Conservation (phyloP, 2,329 filamentous ascomycete genomes). For the Apiospora hydei region DNA sequence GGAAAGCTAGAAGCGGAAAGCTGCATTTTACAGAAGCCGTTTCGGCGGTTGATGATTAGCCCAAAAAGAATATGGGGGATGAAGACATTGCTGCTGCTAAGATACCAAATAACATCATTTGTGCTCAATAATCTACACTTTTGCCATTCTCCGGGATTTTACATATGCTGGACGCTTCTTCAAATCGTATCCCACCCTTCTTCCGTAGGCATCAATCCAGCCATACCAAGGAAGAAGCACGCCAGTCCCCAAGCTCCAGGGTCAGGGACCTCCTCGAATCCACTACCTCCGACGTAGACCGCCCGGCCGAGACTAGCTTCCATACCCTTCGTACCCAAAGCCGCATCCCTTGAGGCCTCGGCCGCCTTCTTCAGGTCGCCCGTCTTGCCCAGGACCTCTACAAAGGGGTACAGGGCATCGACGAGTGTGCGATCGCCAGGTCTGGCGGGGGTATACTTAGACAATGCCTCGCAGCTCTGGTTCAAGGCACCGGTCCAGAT, state of each 20-base stretch:
- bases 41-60: slow-evolving; percentile 16
- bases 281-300: slow-evolving; percentile 81
- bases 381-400: slow-evolving; percentile 71
- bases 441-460: slow-evolving; percentile 86
- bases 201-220: slow-evolving; percentile 55
- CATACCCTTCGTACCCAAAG: slow-evolving; percentile 90
- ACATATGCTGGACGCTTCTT: not conserved
- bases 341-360: slow-evolving; percentile 75
- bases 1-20: not conserved
- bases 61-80: slow-evolving; percentile 3
- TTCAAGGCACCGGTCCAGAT: slow-evolving; percentile 71
- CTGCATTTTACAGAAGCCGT: slow-evolving; percentile 12
- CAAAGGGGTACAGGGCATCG: slow-evolving; percentile 89
- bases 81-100: slow-evolving; percentile 20
- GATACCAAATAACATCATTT: slow-evolving; percentile 20
- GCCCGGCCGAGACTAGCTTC: slow-evolving; percentile 83
- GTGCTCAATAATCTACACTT: slow-evolving; percentile 11
- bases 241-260: slow-evolving; percentile 78
- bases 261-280: slow-evolving; percentile 71
- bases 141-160: not conserved
- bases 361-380: slow-evolving; percentile 77
- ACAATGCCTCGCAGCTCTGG: slow-evolving; percentile 73
- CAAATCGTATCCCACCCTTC: slow-evolving; percentile 45
- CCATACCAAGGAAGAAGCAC: slow-evolving; percentile 82
- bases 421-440: slow-evolving; percentile 90